These are phyloP conservation scores for Aspergillus aculeatinus DNA, from an alignment of 2,329 filamentous ascomycete genomes.

Conservation along the genomic window DNA sequence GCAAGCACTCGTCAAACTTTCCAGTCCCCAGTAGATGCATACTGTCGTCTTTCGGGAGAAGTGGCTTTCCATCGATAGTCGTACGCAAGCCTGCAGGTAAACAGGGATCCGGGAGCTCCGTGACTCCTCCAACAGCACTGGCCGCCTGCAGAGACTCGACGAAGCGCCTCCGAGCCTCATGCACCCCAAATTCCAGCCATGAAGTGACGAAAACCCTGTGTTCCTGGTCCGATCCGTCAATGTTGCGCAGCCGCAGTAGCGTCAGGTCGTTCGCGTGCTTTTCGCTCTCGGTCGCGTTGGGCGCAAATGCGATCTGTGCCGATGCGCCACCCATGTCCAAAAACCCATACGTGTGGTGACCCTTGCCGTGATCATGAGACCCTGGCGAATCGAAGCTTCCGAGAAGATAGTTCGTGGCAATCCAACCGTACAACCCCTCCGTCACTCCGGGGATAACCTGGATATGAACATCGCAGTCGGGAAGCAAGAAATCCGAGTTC, in stretches of 20 bases:
- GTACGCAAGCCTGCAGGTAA: conserved; percentile 75
- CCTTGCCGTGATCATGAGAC: conserved; percentile 76
- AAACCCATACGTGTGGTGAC: conserved; percentile 93
- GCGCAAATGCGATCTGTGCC: conserved; percentile 95
- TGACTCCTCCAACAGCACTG: conserved; percentile 56
- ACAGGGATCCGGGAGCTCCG: conserved; percentile 85
- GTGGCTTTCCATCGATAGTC: conserved; percentile 65
- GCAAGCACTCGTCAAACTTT: conserved; percentile 79
- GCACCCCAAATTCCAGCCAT: conserved; percentile 96
- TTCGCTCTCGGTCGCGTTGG: conserved; percentile 83
- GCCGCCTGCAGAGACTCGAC: conserved; percentile 72
- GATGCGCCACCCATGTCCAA: conserved; percentile 98
- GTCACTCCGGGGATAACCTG: conserved; percentile 96
- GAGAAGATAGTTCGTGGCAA: conserved; percentile 92
- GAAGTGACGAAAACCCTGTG: conserved; percentile 93
- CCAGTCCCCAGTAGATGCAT: conserved; percentile 77
- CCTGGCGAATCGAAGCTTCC: conserved; percentile 81
- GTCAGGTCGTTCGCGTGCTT: conserved; percentile 90
- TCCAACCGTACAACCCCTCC: conserved; percentile 94
- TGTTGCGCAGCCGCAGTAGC: conserved; percentile 75
- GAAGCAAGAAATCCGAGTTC: conserved; percentile 77
- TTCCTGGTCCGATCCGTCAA: conserved; percentile 75
- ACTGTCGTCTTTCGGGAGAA: conserved; percentile 44
- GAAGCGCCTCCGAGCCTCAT: conserved; percentile 83
- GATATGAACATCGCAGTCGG: conserved; percentile 86